These are phyloP conservation scores for Melastoma malabathricum DNA, from an alignment of 345 rosid genomes.

Conservation along the genomic window DNA sequence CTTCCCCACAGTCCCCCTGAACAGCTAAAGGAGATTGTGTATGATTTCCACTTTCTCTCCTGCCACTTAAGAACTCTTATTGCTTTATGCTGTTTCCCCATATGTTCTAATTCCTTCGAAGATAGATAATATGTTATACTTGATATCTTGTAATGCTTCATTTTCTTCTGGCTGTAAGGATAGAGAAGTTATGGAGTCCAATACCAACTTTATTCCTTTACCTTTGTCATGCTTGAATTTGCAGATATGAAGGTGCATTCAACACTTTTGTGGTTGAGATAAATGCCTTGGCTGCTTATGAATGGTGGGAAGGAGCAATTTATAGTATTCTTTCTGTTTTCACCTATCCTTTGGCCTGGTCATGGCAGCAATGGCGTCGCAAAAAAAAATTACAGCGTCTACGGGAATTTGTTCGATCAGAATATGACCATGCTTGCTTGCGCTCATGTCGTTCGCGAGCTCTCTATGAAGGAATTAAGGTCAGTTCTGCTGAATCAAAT, in stretches of 20 bases:
- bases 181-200: too few relatives aligned
- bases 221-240: slow-evolving; percentile 9
- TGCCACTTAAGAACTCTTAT: slow-evolving; percentile 2
- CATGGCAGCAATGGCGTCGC: slow-evolving; percentile 98
- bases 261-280: slow-evolving; percentile 92
- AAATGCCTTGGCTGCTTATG: slow-evolving; percentile 88
- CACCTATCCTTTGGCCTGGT: slow-evolving; percentile 88
- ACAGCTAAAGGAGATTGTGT: slow-evolving; percentile 95
- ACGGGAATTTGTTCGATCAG: slow-evolving; percentile 97
- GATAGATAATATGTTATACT: too few relatives aligned
- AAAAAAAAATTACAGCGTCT: slow-evolving; percentile 70
- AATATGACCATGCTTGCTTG: slow-evolving; percentile 94
- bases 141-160: too few relatives aligned
- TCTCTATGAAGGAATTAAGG: slow-evolving; percentile 98
- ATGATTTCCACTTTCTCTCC: slow-evolving; percentile 18
- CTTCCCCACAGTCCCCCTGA: slow-evolving; percentile 92
- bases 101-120: not conserved
- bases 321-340: slow-evolving; percentile 68
- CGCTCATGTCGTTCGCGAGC: slow-evolving; percentile 99
- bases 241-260: slow-evolving; percentile 91
- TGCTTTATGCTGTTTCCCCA: not conserved
- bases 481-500: slow-evolving; percentile 11
- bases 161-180: too few relatives aligned
- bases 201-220: not conserved
- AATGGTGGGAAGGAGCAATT: slow-evolving; percentile 99